A percentile compares a stretch with the other conserved stretches of the same genome.
Evolutionary conservation across 306 rosid genomes (phyloP).

Genomic region (Carpinus viminea): DNA sequence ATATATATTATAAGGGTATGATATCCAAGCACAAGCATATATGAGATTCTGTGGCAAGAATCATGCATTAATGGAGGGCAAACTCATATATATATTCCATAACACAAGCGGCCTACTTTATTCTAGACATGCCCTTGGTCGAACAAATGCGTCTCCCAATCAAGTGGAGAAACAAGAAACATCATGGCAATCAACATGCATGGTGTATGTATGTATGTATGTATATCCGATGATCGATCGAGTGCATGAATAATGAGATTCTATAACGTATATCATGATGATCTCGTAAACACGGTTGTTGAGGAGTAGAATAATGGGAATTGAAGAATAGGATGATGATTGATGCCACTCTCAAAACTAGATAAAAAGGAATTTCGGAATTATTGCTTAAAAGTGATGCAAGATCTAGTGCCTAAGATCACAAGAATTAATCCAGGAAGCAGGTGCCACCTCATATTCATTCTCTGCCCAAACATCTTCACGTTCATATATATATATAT

Average conservation of each 20-base stretch:
- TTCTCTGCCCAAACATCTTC: background rate
- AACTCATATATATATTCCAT: background rate
- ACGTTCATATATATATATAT: too few relatives aligned
- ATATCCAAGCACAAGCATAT: background rate
- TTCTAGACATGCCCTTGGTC: background rate
- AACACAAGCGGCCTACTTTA: background rate
- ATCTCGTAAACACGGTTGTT: background rate
- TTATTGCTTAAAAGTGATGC: background rate
- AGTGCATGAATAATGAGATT: background rate
- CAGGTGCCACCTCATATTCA: background rate
- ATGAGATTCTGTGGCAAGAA: slow-evolving; percentile 4
- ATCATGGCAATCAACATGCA: too few relatives aligned
- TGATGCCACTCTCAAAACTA: background rate
- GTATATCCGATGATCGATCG: background rate
- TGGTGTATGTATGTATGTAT: too few relatives aligned
- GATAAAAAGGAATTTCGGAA: background rate
- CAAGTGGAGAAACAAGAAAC: background rate
- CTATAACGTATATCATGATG: background rate
- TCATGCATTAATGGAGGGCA: background rate
- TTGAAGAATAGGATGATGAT: background rate
- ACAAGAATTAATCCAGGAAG: background rate
- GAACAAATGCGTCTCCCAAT: background rate
- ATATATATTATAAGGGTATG: background rate
- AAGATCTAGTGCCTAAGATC: background rate
- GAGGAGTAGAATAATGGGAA: background rate